Percentiles rank a stretch among this genome's conserved stretches.
Evolutionary conservation across 305 asterid genomes (phyloP).

Genomic region (Solanum hybrid): DNA sequence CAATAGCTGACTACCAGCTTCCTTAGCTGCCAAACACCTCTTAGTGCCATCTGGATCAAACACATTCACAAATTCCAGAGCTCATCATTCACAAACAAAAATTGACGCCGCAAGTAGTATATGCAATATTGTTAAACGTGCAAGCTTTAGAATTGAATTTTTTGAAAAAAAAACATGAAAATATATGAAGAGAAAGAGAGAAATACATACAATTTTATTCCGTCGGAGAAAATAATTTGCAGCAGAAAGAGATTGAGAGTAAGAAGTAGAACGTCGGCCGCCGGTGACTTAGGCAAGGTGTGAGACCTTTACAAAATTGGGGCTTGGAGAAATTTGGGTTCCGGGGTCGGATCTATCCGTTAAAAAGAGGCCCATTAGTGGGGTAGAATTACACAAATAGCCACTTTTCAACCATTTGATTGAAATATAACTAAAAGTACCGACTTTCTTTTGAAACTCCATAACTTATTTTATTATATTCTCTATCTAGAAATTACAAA

Average conservation of each 20-base stretch:
- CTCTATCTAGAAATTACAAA: no score
- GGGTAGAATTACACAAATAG: not conserved
- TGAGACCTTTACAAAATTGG: not conserved
- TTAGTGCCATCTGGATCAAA: constrained; percentile 22
- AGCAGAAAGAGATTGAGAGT: not conserved
- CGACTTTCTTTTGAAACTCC: not conserved
- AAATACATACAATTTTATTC: not conserved
- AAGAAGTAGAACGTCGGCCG: not conserved
- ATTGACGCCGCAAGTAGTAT: not conserved
- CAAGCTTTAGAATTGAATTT: not conserved
- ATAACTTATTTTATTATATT: no score
- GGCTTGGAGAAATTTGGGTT: not conserved
- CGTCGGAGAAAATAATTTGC: not conserved
- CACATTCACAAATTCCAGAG: not conserved
- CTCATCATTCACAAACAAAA: not conserved
- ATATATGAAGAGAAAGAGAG: not conserved
- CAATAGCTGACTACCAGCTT: constrained; percentile 68
- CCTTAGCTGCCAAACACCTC: constrained; percentile 43
- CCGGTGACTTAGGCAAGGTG: not conserved
- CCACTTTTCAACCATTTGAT: not conserved
- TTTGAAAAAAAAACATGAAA: not conserved
- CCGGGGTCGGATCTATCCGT: not conserved
- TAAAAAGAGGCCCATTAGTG: not conserved
- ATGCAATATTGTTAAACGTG: not conserved
- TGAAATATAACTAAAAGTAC: not conserved